Evolutionary conservation across 2,329 filamentous ascomycete genomes (phyloP).

Genomic region (Fusarium mexicanum): DNA sequence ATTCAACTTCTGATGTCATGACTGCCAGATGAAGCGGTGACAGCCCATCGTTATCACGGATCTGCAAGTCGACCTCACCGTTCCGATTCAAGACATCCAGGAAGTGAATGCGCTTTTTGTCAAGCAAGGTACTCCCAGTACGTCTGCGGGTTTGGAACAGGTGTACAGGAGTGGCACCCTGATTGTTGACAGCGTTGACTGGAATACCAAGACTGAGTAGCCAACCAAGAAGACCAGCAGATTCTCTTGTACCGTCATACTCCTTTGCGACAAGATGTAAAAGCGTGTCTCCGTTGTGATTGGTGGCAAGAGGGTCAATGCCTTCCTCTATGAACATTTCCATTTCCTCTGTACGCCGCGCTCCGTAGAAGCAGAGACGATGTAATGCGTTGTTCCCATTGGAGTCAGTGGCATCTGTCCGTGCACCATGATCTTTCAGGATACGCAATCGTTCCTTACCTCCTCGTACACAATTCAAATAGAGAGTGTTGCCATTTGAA

Average conservation of each 20-base stretch:
- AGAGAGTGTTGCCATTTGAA: constrained; percentile 15
- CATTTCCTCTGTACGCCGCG: not conserved
- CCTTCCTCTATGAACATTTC: constrained; percentile 7
- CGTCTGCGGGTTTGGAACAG: not conserved
- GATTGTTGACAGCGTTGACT: constrained; percentile 27
- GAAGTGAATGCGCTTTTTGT: not conserved
- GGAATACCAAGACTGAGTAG: constrained; percentile 20
- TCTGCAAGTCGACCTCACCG: constrained; percentile 8
- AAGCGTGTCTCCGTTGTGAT: constrained; percentile 22
- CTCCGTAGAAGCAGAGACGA: not conserved
- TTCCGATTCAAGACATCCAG: constrained; percentile 8
- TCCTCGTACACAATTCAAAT: constrained; percentile 7
- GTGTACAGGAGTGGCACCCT: constrained; percentile 30
- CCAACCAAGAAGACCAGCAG: constrained; percentile 3
- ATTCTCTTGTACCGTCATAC: not conserved
- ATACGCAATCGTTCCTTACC: not conserved
- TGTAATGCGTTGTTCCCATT: constrained; percentile 28
- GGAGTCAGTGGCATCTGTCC: not conserved
- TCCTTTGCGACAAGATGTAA: constrained; percentile 17
- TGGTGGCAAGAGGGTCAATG: constrained; percentile 18
- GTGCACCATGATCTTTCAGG: constrained; percentile 15
- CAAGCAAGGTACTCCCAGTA: not conserved
- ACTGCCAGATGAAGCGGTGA: constrained; percentile 27
- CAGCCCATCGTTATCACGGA: constrained; percentile 24
- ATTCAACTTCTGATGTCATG: constrained; percentile 14